Base-by-base conservation (phyloP, 2,329 filamentous ascomycete genomes). In the Epichloe elymi region DNA sequence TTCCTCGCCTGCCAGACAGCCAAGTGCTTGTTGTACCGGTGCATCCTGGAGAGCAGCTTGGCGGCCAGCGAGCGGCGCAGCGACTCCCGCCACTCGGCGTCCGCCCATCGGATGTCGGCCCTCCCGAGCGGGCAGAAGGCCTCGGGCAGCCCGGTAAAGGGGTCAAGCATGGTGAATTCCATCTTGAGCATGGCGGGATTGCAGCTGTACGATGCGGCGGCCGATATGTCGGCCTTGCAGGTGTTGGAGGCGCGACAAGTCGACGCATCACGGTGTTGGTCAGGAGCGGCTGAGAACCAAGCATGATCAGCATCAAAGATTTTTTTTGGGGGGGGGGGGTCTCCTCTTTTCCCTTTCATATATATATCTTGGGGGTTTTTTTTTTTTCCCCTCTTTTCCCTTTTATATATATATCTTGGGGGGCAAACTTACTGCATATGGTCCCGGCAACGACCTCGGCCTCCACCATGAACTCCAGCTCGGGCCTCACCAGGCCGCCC, bases 21-120 rank as follows among this genome's bases (percentile, higher is more conserved):
- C 35, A 62, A 48, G 39, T 63, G 57, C 42, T 66, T 66, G 45
- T 66, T 66, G 43, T 60, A 58, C 35, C 57, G 59, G 46, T 62
- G 58, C 3, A 66, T 54, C 49, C 61, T 62, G 6, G 51, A 53
- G 2, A 59, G 52, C 3, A 64, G 57, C n/a, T 55, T 56, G 7
- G 43, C 47, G 33, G 56, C 56, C 33, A 66, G 58, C 15, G 52
- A 51, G 0, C 44, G 35, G 11, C 58, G 54, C 17, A 65, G 46
- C 6, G 55, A 35, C 0, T 48, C 30, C 30, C 57, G 20, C 63
- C 63, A 64, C 19, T 59, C 56, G 0, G 53, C 40, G 1, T 50
- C 50, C 2, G 55, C 53, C 59, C 60, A 65, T 4, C 54, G 57
- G 3, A 66, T 55, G 23, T 66, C 60, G 4, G 51, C n/a, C 4